Base-by-base conservation (phyloP, 2,329 filamentous ascomycete species). In the Elsinoe arachidis region DNA sequence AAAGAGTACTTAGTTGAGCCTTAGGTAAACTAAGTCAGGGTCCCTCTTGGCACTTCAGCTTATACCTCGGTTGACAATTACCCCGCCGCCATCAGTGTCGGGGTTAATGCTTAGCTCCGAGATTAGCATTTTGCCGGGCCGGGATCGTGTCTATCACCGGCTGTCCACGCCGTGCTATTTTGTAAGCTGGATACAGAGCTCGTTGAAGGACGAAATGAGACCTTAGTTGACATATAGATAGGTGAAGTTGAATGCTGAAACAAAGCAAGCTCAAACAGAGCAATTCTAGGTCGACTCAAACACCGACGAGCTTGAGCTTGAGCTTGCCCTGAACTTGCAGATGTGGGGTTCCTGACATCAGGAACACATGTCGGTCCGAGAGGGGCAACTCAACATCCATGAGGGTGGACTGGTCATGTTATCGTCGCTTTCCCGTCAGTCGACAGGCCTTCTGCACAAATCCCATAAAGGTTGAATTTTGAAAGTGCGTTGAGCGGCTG, bases 271-370 rank as follows among this genome's bases (percentile, higher is more conserved):
- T 26, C 19, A 46, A 46, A 46, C 11, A 46, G 10, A 19, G 41
- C 41, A 46, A n/a, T 46, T n/a, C 5, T n/a, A 51, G 33, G 19
- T 34, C 17, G 26, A n/a, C 17, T 51, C 46, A 51, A 51, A 51
- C 12, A 7, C n/a, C 46, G 46, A 11, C 12, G 19, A 51, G 46
- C 46, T 35, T 19, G 15, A 49, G 44, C 44, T 49, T 35, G 23
- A 33, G 44, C 44, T 49, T 35, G 23, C 15, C 44, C 17, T 19
- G 15, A 49, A 21, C 44, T 49, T 35, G 23, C 15, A 49, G 33
- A 12, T 53, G 49, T 53, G 49, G 49, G 49, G 49, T 38, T 15
- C 26, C 49, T 53, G 49, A 53, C 49, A 53, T 53, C 49, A 53
- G 49, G 49, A 53, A 12, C n/a, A 17, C 7, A 38, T 53, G 49